A percentile compares a stretch with the other conserved stretches of the same genome.
These are phyloP conservation scores for Veloboletus limbatus DNA, from an alignment of 1,284 basidiomycete genomes.

Conservation along the genomic window DNA sequence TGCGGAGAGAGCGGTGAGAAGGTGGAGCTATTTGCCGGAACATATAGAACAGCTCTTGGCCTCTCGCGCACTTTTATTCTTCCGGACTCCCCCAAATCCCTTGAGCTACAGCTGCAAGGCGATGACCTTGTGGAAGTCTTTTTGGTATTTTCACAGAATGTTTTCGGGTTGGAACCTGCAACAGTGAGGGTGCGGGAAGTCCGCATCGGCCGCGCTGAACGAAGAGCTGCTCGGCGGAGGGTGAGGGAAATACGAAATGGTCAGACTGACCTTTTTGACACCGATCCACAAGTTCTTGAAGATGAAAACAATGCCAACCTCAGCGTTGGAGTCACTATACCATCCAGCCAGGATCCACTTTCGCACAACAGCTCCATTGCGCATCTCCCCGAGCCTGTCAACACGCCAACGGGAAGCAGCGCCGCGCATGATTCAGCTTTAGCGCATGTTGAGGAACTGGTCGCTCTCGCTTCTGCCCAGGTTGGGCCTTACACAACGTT, in stretches of 20 bases:
- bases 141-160: slow-evolving; percentile 83
- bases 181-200: slow-evolving; percentile 90
- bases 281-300: slow-evolving; percentile 41
- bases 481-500: slow-evolving; percentile 84
- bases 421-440: slow-evolving; percentile 28
- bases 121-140: slow-evolving; percentile 88
- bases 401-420: slow-evolving; percentile 26
- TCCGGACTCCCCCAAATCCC: slow-evolving; percentile 79
- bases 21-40: slow-evolving; percentile 85
- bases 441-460: slow-evolving; percentile 63
- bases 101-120: slow-evolving; percentile 86
- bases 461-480: slow-evolving; percentile 62
- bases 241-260: slow-evolving; percentile 61
- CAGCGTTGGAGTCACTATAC: slow-evolving; percentile 56
- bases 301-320: slow-evolving; percentile 65
- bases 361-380: slow-evolving; percentile 26
- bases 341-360: slow-evolving; percentile 30
- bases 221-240: slow-evolving; percentile 74
- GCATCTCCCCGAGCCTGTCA: slow-evolving; percentile 25
- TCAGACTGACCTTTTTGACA: slow-evolving; percentile 43
- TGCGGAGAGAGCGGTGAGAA: slow-evolving; percentile 92
- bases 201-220: slow-evolving; percentile 80
- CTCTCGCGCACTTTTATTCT: slow-evolving; percentile 84
- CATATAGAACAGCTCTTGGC: slow-evolving; percentile 75
- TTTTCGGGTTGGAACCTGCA: slow-evolving; percentile 85